Conservation (phyloP, 345 rosid genomes). For the Salix exigua region DNA sequence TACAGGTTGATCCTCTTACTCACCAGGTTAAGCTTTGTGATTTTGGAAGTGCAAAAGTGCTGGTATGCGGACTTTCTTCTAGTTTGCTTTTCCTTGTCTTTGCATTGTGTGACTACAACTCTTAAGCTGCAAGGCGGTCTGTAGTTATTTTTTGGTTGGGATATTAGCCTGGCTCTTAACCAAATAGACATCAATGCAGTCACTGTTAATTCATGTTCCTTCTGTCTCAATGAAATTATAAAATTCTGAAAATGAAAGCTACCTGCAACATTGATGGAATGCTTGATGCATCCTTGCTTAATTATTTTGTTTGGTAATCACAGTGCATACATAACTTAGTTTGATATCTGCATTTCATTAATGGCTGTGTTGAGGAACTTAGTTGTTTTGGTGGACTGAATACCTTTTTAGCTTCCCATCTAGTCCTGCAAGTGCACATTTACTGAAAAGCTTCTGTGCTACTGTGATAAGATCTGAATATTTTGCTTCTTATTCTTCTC, state of each 20-base stretch:
- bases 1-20: constrained; percentile 92
- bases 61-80: constrained; percentile 39
- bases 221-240: neutral
- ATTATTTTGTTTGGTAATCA: neutral
- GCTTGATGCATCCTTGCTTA: neutral
- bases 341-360: neutral
- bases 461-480: neutral
- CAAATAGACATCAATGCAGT: neutral
- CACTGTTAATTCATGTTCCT: neutral
- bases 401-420: neutral
- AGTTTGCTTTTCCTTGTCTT: neutral
- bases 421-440: neutral
- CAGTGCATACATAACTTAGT: neutral
- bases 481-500: neutral
- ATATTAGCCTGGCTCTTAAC: neutral
- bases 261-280: neutral
- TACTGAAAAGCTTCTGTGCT: neutral
- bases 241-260: neutral
- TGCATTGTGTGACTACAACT: neutral
- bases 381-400: neutral
- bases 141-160: neutral
- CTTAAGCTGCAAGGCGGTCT: neutral
- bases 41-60: constrained; percentile 92
- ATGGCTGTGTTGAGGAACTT: neutral
- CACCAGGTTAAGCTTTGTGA: constrained; percentile 52